These are phyloP conservation scores for Tulasnella sp. DNA, from an alignment of 768 basidiomycete species.

Conservation along the genomic window DNA sequence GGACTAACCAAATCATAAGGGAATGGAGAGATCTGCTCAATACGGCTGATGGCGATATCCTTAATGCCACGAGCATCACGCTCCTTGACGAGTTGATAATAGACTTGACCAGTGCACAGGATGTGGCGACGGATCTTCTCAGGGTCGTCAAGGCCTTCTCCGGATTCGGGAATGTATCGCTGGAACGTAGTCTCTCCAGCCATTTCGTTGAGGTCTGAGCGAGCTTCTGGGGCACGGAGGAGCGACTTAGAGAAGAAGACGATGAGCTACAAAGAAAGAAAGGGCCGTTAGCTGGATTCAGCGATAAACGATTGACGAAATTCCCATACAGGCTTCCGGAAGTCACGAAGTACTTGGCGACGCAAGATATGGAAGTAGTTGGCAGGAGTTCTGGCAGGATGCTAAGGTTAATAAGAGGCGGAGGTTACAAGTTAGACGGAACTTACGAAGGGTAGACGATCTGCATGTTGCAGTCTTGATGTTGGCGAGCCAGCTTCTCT, in stretches of 20 bases:
- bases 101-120: conserved; percentile 92
- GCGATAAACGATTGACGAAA: too few relatives aligned
- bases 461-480: conserved; percentile 99
- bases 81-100: conserved; percentile 82
- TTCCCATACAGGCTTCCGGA: conserved; percentile 81
- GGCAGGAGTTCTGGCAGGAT: conserved; percentile 69
- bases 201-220: conserved; percentile 85
- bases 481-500: conserved; percentile 88
- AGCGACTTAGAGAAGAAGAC: conserved; percentile 96
- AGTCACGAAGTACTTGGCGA: conserved; percentile 95
- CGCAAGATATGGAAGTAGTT: conserved; percentile 99
- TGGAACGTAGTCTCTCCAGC: conserved; percentile 84
- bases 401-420: not conserved
- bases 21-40: conserved; percentile 96
- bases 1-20: conserved; percentile 83
- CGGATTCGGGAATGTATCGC: conserved; percentile 87
- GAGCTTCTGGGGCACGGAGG: conserved; percentile 88
- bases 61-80: conserved; percentile 88
- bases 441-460: conserved; percentile 93
- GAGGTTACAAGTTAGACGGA: not conserved
- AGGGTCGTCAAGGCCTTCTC: conserved; percentile 64
- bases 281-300: conserved; percentile 6
- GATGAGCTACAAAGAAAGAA: conserved; percentile 55
- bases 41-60: conserved; percentile 86
- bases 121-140: conserved; percentile 90